Percentiles rank a stretch among this genome's conserved stretches.
phyloP scores from a whole-genome alignment of 352 stramenopile species.

The Phytophthora ramorum region DNA sequence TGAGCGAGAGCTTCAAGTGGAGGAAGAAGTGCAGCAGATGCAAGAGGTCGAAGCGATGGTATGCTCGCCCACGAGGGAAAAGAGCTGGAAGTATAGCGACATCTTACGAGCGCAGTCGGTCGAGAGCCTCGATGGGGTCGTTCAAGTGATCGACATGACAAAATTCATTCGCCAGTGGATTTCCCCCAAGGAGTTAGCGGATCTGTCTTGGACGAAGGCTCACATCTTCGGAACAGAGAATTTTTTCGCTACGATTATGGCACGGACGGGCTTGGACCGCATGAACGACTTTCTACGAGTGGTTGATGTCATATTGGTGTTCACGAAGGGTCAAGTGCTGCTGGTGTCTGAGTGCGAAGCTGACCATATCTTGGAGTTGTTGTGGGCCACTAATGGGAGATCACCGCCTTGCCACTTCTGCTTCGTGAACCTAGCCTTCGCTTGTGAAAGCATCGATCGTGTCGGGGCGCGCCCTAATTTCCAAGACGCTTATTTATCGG shows the following conservation, averaged over 20 bases:
- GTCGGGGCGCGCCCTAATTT: neutral
- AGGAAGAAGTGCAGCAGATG: conserved; percentile 37
- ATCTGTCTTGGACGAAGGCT: conserved; percentile 14
- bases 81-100: conserved; percentile 25
- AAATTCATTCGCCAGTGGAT: conserved; percentile 1
- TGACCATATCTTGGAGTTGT: neutral
- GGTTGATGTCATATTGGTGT: conserved; percentile 41
- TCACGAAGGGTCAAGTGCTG: conserved; percentile 36
- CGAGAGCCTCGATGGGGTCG: neutral
- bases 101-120: conserved; percentile 6
- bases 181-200: conserved; percentile 6
- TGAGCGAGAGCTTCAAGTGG: conserved; percentile 56
- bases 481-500: neutral
- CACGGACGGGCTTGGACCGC: neutral
- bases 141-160: neutral
- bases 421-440: conserved; percentile 18
- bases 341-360: conserved; percentile 4
- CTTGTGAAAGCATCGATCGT: neutral
- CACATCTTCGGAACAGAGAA: conserved; percentile 28
- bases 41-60: neutral
- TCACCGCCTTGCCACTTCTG: neutral
- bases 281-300: conserved; percentile 29
- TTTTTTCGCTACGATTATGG: conserved; percentile 39
- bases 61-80: neutral
- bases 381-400: conserved; percentile 16